A percentile compares a stretch with the other conserved stretches of the same genome.
These are phyloP conservation scores for Tardiomyces blankii DNA, from an alignment of 1,139 yeast genomes.

Conservation along the genomic window DNA sequence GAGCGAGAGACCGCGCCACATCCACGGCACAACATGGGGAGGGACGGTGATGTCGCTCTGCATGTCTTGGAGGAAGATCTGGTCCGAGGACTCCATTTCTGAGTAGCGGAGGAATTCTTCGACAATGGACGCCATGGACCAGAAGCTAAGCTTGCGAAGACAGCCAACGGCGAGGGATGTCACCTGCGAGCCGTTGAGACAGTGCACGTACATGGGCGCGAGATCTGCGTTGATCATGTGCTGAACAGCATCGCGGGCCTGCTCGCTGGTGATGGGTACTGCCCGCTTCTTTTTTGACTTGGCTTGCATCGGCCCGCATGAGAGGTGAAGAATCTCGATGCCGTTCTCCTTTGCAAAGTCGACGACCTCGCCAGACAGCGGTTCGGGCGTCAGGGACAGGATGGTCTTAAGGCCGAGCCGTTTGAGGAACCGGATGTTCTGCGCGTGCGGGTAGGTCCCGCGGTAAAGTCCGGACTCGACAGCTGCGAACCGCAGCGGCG, in stretches of 20 bases:
- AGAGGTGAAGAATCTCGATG: constrained; percentile 51
- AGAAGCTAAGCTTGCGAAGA: constrained; percentile 66
- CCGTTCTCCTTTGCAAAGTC: constrained; percentile 39
- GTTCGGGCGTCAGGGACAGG: constrained; percentile 69
- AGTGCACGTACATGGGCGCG: constrained; percentile 74
- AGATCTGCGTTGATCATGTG: constrained; percentile 45
- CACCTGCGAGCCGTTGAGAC: constrained; percentile 82
- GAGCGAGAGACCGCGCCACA: constrained; percentile 61
- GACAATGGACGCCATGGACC: constrained; percentile 84
- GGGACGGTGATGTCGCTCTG: constrained; percentile 50
- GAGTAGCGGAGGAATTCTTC: constrained; percentile 76
- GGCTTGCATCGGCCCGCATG: constrained; percentile 36
- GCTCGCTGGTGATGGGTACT: constrained; percentile 62
- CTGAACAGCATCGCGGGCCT: constrained; percentile 48
- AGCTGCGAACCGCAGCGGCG: constrained; percentile 70
- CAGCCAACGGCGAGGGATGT: constrained; percentile 81
- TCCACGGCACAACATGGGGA: constrained; percentile 49
- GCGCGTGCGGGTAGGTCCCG: constrained; percentile 78
- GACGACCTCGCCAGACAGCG: constrained; percentile 40
- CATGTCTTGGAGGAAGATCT: constrained; percentile 74
- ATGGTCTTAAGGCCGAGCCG: constrained; percentile 60
- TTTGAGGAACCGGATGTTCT: constrained; percentile 61
- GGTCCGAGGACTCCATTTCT: constrained; percentile 73
- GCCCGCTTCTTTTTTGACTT: constrained; percentile 31
- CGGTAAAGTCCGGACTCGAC: constrained; percentile 64